These are phyloP conservation scores for Zymoseptoria brevis DNA, from an alignment of 2,329 filamentous ascomycete genomes.

Conservation along the genomic window DNA sequence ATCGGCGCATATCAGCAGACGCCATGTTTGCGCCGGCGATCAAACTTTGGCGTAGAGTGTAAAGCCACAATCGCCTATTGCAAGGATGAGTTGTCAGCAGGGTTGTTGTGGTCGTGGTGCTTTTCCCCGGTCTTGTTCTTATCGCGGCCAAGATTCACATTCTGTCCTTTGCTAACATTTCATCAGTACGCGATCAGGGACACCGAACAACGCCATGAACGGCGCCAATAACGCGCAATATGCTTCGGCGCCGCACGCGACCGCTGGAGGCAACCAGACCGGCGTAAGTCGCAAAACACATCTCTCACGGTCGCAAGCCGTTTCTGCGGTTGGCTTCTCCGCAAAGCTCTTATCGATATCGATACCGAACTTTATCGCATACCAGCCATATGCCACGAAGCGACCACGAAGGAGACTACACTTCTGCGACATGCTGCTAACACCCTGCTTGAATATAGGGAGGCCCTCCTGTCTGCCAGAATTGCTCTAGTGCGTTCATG, in stretches of 20 bases:
- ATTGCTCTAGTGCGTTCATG: slow-evolving; percentile 60
- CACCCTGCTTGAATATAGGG: neutral
- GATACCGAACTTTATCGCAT: neutral
- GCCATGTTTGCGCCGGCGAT: neutral
- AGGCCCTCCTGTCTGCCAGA: slow-evolving; percentile 86
- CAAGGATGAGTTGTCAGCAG: neutral
- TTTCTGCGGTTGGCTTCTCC: neutral
- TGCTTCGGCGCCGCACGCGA: slow-evolving; percentile 50
- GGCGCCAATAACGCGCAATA: slow-evolving; percentile 54
- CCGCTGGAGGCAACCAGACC: slow-evolving; percentile 52
- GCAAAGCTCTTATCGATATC: slow-evolving; percentile 18
- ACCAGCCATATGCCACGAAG: neutral
- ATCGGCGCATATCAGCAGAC: neutral
- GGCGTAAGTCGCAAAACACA: slow-evolving; percentile 41
- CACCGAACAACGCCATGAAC: slow-evolving; percentile 18
- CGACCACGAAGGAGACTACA: neutral
- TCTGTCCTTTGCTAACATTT: neutral
- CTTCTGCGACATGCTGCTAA: slow-evolving; percentile 2
- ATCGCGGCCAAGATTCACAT: slow-evolving; percentile 1
- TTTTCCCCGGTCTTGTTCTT: neutral
- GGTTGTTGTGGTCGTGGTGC: neutral
- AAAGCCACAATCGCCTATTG: neutral
- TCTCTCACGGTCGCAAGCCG: neutral
- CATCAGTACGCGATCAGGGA: slow-evolving; percentile 21
- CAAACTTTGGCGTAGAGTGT: neutral